phyloP scores from a whole-genome alignment of 257 asterid species.

The Gentiana dahurica region DNA sequence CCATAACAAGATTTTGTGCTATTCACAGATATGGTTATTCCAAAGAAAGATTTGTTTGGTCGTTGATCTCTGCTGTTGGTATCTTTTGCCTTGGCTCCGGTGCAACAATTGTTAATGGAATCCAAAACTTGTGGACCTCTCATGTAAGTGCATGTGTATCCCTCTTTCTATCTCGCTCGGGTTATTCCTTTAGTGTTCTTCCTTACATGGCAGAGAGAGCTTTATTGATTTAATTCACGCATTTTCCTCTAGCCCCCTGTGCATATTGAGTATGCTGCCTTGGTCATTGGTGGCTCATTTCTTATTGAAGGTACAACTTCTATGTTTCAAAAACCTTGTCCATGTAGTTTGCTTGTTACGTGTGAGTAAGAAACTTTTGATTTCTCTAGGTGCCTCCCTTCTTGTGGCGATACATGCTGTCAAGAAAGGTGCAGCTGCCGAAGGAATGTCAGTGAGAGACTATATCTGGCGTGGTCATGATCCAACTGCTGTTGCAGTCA shows the following conservation, averaged over 20 bases:
- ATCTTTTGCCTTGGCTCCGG: constrained; percentile 98
- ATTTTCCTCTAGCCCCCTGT: constrained; percentile 57
- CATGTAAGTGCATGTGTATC: constrained; percentile 36
- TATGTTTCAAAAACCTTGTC: background rate
- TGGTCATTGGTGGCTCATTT: constrained; percentile 95
- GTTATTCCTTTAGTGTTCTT: background rate
- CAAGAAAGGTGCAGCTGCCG: constrained; percentile 92
- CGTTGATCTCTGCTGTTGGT: constrained; percentile 97
- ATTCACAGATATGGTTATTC: constrained; percentile 84
- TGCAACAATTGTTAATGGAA: constrained; percentile 88
- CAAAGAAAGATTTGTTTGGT: constrained; percentile 97
- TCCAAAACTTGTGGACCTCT: constrained; percentile 86
- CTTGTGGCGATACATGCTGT: constrained; percentile 87
- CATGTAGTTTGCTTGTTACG: constrained; percentile 5
- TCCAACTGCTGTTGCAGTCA: constrained; percentile 96
- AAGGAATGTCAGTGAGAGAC: constrained; percentile 91
- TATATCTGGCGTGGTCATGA: constrained; percentile 98
- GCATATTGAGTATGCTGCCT: constrained; percentile 88
- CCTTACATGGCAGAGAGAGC: background rate
- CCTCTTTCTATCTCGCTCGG: background rate
- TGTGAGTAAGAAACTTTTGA: background rate
- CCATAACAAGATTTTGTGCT: constrained; percentile 2
- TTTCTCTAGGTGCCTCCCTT: constrained; percentile 73
- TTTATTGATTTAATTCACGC: background rate
- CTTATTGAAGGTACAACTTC: constrained; percentile 57